These are phyloP conservation scores for Anisodus acutangulus DNA, from an alignment of 257 asterid species.

Conservation along the genomic window DNA sequence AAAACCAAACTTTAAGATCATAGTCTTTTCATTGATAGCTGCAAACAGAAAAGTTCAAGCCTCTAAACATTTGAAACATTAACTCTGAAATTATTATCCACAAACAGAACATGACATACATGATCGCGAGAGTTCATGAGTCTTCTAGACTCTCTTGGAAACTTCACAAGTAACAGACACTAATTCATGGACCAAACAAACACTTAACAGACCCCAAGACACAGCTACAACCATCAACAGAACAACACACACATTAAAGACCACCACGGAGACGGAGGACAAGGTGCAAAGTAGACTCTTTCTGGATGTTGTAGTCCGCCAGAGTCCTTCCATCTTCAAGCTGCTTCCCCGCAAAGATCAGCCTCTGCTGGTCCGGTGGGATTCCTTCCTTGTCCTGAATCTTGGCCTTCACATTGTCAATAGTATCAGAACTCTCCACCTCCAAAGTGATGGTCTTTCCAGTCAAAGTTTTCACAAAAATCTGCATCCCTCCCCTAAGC, in stretches of 20 bases:
- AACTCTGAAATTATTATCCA: neutral
- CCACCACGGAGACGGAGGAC: slow-evolving; percentile 29
- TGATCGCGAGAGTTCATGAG: too few relatives aligned
- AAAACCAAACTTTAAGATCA: neutral
- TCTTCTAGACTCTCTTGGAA: too few relatives aligned
- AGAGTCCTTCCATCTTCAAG: slow-evolving; percentile 31
- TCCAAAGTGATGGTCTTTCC: slow-evolving; percentile 35
- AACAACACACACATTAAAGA: neutral
- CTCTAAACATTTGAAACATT: too few relatives aligned
- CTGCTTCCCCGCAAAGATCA: slow-evolving; percentile 34
- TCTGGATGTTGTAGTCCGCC: slow-evolving; percentile 33
- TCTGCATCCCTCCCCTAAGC: slow-evolving; percentile 33
- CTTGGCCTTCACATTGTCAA: slow-evolving; percentile 32
- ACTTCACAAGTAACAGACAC: neutral
- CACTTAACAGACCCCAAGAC: neutral
- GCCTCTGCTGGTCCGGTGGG: slow-evolving; percentile 35
- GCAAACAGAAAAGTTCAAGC: neutral
- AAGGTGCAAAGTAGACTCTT: slow-evolving; percentile 31
- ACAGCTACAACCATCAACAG: neutral
- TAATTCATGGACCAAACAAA: neutral
- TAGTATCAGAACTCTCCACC: slow-evolving; percentile 34
- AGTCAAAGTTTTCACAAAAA: slow-evolving; percentile 33
- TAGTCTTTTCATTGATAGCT: neutral
- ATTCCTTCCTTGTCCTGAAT: slow-evolving; percentile 35
- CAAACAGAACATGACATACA: neutral